Evolutionary conservation across 2,329 filamentous ascomycete species (phyloP).

Genomic region (Clarireedia hainanense): DNA sequence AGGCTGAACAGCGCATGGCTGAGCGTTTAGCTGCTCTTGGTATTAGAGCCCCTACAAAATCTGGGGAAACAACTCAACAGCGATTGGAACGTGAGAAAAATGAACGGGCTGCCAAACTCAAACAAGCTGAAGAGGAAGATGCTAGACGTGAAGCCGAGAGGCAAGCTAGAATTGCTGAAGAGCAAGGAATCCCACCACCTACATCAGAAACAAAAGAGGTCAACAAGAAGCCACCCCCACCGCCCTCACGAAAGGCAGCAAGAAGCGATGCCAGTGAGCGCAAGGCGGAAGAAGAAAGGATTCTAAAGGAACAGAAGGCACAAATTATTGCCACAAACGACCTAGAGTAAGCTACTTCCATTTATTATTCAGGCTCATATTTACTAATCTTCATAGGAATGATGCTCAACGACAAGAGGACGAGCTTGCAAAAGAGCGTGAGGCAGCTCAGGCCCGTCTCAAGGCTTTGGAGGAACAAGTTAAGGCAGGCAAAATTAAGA

Average conservation of each 20-base stretch:
- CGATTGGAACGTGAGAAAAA: conserved; percentile 79
- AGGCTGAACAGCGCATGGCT: conserved; percentile 94
- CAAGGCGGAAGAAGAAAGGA: conserved; percentile 52
- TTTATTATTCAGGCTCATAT: neutral
- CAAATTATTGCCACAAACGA: conserved; percentile 66
- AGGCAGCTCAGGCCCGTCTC: conserved; percentile 74
- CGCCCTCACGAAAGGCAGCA: conserved; percentile 65
- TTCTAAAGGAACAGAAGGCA: conserved; percentile 64
- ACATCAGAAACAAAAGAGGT: conserved; percentile 14
- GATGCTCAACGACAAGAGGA: conserved; percentile 69
- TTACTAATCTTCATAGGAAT: conserved; percentile 44
- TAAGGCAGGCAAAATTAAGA: conserved; percentile 85
- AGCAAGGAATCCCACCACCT: conserved; percentile 27
- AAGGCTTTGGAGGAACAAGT: conserved; percentile 91
- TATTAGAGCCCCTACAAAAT: conserved; percentile 73
- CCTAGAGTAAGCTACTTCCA: conserved; percentile 65
- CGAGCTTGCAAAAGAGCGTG: conserved; percentile 70
- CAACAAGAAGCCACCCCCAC: conserved; percentile 69
- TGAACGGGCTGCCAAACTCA: conserved; percentile 80
- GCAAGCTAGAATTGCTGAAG: conserved; percentile 40
- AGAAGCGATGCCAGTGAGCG: conserved; percentile 52
- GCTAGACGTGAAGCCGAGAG: conserved; percentile 79
- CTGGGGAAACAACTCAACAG: conserved; percentile 74
- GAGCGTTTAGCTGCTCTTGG: conserved; percentile 90
- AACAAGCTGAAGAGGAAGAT: conserved; percentile 91